phyloP scores from a whole-genome alignment of 306 rosid genomes.

The Lathyrus oleraceus region DNA sequence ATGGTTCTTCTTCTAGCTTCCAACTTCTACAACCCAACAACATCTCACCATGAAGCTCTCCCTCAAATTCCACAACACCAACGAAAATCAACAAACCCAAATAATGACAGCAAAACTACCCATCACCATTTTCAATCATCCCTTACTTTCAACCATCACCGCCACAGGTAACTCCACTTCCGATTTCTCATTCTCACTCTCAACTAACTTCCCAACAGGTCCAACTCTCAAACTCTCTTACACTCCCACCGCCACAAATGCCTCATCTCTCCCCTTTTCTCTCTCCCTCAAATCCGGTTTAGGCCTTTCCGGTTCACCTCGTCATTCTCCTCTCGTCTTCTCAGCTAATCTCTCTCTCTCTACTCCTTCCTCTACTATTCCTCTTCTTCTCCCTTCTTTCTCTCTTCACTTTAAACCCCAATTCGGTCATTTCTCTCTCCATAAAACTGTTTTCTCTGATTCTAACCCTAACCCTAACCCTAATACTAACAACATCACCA shows the following conservation, averaged over 20 bases:
- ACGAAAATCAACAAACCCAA: constrained; percentile 31
- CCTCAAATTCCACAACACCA: constrained; percentile 48
- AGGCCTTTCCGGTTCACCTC: constrained; percentile 73
- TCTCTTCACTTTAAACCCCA: not conserved
- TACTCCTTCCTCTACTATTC: constrained; percentile 5
- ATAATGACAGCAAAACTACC: constrained; percentile 72
- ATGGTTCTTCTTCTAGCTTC: not conserved
- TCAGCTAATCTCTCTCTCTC: constrained; percentile 60
- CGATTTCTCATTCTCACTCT: constrained; percentile 67
- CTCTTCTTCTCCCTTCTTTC: constrained; percentile 47
- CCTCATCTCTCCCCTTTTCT: constrained; percentile 52
- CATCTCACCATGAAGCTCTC: constrained; percentile 59
- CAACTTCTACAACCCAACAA: not conserved
- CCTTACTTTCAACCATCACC: constrained; percentile 56
- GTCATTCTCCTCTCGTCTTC: constrained; percentile 74
- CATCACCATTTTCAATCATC: constrained; percentile 57
- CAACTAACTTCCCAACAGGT: constrained; percentile 60
- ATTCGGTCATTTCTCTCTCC: constrained; percentile 36
- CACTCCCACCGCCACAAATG: constrained; percentile 42
- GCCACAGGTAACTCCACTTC: constrained; percentile 46
- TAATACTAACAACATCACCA: not conserved
- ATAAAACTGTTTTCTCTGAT: constrained; percentile 53
- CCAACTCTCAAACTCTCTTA: constrained; percentile 60
- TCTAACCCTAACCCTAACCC: not conserved
- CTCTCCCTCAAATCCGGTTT: constrained; percentile 84